Conservation (phyloP, 305 asterid species). For the Rubia balearica region DNA sequence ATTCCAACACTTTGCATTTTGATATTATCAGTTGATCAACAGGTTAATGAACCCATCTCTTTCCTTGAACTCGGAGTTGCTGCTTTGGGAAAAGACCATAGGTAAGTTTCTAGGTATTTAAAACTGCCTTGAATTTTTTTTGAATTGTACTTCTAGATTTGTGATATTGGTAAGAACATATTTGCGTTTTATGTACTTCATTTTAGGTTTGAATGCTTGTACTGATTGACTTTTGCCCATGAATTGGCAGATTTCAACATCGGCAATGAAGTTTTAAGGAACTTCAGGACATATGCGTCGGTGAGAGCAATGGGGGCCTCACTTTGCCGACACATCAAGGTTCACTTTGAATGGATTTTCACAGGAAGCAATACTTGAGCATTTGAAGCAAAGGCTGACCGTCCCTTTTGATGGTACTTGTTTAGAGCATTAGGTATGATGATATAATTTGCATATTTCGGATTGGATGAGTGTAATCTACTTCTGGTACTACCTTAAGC, state of each 20-base stretch:
- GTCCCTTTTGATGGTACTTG: no score
- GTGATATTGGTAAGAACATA: not conserved
- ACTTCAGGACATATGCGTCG: conserved; percentile 86
- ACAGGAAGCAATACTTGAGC: no score
- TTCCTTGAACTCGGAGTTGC: conserved; percentile 51
- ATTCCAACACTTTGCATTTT: conserved; percentile 11
- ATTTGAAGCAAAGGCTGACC: no score
- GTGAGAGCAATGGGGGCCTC: conserved; percentile 90
- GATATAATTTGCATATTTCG: no score
- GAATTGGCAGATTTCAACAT: conserved; percentile 60
- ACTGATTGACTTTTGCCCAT: conserved; percentile 16
- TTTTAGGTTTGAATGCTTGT: not conserved
- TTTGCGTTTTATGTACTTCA: not conserved
- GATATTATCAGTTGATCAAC: conserved; percentile 18
- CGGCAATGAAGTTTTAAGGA: conserved; percentile 87
- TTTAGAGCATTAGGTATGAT: no score
- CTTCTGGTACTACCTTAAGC: no score
- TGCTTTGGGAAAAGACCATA: conserved; percentile 35
- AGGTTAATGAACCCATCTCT: conserved; percentile 75
- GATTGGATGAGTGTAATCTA: no score
- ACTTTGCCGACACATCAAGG: conserved; percentile 89
- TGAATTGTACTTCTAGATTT: not conserved
- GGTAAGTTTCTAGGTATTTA: conserved; percentile 53
- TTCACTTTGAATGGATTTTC: no score
- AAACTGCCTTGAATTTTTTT: no score